Conservation (phyloP, 306 rosid genomes). For the Canavalia ensiformis region DNA sequence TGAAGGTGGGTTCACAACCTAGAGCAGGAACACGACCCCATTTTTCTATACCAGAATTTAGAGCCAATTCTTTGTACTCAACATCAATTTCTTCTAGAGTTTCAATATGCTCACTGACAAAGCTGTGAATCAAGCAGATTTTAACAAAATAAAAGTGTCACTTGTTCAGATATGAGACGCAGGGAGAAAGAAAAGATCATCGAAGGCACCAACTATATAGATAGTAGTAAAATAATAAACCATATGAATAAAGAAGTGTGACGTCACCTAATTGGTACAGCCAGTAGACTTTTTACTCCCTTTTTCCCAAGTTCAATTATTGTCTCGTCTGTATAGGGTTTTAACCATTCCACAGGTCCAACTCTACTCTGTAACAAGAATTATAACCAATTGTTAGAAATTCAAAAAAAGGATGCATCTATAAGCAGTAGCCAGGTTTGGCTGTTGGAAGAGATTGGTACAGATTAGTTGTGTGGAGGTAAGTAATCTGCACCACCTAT, state of each 20-base stretch:
- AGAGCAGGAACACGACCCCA: conserved; percentile 99
- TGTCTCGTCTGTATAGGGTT: conserved; percentile 97
- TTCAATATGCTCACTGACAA: conserved; percentile 99
- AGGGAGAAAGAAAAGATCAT: background rate
- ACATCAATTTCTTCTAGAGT: conserved; percentile 98
- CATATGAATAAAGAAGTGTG: conserved; percentile 14
- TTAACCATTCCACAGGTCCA: conserved; percentile 99
- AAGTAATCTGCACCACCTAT: conserved; percentile 12
- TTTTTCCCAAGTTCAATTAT: conserved; percentile 91
- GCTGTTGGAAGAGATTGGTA: conserved; percentile 30
- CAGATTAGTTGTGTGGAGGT: conserved; percentile 26
- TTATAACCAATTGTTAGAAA: conserved; percentile 42
- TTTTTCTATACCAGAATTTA: conserved; percentile 83
- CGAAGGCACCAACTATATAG: conserved; percentile 26
- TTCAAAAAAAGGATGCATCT: background rate
- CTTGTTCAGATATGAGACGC: conserved; percentile 7
- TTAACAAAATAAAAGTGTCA: conserved; percentile 20
- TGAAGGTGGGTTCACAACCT: conserved; percentile 95
- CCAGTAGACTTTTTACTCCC: conserved; percentile 88
- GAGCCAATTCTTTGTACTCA: conserved; percentile 95
- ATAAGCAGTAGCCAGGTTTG: conserved; percentile 28
- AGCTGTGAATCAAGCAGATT: conserved; percentile 70
- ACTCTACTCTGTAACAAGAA: conserved; percentile 87
- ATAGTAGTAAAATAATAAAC: conserved; percentile 22
- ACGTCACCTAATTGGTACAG: conserved; percentile 93